A percentile compares a stretch with the other conserved stretches of the same genome.
phyloP scores from a whole-genome alignment of 2,329 filamentous ascomycete genomes.

The Scedosporium boydii region DNA sequence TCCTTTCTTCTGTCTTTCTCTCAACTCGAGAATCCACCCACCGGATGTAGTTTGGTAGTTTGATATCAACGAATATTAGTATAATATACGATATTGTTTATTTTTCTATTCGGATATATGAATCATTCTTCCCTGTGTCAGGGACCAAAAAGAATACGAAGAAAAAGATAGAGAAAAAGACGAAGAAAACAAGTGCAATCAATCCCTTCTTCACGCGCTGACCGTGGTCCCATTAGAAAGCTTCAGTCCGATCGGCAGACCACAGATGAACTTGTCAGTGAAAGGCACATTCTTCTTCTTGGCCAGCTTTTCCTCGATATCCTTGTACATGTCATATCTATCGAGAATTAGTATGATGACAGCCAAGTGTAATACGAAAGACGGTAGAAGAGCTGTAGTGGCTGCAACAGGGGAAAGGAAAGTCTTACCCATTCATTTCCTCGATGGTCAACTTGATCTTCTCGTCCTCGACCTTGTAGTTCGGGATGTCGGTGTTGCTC shows the following conservation, averaged over 20 bases:
- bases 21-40: no score
- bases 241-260: slow-evolving; percentile 36
- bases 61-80: no score
- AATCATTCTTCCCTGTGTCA: no score
- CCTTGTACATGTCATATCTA: slow-evolving; percentile 50
- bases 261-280: slow-evolving; percentile 27
- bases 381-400: slow-evolving; percentile 9
- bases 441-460: slow-evolving; percentile 55
- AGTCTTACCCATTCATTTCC: slow-evolving; percentile 54
- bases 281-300: slow-evolving; percentile 22
- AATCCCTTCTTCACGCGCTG: not conserved
- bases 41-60: no score
- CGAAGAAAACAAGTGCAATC: no score
- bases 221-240: slow-evolving; percentile 37
- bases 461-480: slow-evolving; percentile 54
- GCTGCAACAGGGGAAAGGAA: no score
- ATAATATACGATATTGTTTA: no score
- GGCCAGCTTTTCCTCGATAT: slow-evolving; percentile 40
- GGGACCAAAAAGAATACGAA: no score
- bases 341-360: not conserved
- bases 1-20: no score
- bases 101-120: no score
- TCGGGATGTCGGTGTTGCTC: slow-evolving; percentile 42
- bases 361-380: accelerated
- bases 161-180: no score